phyloP scores from a whole-genome alignment of 345 rosid genomes.

The Theobroma cacao region DNA sequence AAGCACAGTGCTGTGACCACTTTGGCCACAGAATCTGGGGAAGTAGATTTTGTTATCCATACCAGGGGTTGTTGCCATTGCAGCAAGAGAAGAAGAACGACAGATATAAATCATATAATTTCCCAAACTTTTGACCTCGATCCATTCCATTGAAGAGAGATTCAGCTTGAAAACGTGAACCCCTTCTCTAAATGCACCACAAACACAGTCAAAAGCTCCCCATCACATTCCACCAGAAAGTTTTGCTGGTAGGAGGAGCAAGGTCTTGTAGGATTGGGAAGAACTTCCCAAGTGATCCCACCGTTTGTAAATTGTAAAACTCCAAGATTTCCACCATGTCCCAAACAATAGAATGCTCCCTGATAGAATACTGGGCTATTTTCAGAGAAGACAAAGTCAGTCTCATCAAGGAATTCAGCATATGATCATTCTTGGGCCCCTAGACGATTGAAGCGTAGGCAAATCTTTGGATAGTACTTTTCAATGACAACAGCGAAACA shows the following conservation, averaged over 20 bases:
- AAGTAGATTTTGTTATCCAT: constrained; percentile 4
- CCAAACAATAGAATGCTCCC: neutral
- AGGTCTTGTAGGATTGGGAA: neutral
- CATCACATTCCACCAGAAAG: neutral
- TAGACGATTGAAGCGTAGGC: neutral
- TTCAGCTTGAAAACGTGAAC: neutral
- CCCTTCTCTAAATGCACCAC: neutral
- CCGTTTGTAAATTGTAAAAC: neutral
- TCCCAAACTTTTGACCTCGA: neutral
- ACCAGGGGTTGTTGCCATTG: neutral
- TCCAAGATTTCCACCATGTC: neutral
- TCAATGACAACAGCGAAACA: neutral
- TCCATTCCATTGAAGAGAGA: neutral
- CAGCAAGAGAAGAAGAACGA: neutral
- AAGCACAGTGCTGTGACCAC: neutral
- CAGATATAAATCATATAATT: neutral
- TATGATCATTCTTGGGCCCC: neutral
- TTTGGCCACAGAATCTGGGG: constrained; percentile 1
- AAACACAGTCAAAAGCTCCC: neutral
- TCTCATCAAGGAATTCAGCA: neutral
- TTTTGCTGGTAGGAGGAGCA: neutral
- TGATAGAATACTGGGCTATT: neutral
- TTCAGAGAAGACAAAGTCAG: neutral
- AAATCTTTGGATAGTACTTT: no score
- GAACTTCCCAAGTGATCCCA: neutral